These are phyloP conservation scores for Trichosanthes cucumerina DNA, from an alignment of 306 rosid species.

Conservation along the genomic window DNA sequence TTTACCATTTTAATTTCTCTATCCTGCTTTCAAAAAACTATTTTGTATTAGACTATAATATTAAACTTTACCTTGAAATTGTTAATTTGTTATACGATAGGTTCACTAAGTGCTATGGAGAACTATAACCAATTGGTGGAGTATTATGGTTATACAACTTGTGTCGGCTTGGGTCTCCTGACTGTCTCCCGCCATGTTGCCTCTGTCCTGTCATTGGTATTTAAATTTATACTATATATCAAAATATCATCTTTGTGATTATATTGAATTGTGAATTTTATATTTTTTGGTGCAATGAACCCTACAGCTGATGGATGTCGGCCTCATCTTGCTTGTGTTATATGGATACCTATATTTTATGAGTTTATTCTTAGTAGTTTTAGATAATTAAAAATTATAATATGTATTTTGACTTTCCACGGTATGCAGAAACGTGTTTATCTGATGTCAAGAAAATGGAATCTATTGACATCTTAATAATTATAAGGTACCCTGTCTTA, in stretches of 20 bases:
- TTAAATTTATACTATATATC: constrained; percentile 6
- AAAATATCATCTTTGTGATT: not conserved
- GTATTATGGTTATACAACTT: constrained; percentile 90
- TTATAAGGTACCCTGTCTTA: constrained; percentile 46
- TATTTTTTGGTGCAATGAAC: constrained; percentile 87
- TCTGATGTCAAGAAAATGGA: constrained; percentile 95
- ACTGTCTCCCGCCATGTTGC: constrained; percentile 71
- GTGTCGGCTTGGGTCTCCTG: constrained; percentile 80
- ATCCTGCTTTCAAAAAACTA: not conserved
- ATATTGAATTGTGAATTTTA: constrained; percentile 15
- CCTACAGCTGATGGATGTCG: constrained; percentile 96
- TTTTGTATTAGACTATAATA: not conserved
- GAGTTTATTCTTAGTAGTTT: constrained; percentile 14
- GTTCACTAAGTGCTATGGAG: constrained; percentile 98
- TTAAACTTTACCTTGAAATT: not conserved
- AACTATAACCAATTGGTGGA: constrained; percentile 78
- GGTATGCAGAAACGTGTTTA: constrained; percentile 82
- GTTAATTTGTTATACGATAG: constrained; percentile 23
- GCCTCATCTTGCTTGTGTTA: constrained; percentile 99
- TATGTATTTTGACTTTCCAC: constrained; percentile 16
- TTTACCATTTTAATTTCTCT: not conserved
- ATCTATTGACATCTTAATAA: constrained; percentile 84
- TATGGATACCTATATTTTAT: constrained; percentile 98
- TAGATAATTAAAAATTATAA: not conserved
- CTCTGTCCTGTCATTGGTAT: constrained; percentile 94